phyloP scores from a whole-genome alignment of 2,329 filamentous ascomycete species.

The Aspergillus piperis region DNA sequence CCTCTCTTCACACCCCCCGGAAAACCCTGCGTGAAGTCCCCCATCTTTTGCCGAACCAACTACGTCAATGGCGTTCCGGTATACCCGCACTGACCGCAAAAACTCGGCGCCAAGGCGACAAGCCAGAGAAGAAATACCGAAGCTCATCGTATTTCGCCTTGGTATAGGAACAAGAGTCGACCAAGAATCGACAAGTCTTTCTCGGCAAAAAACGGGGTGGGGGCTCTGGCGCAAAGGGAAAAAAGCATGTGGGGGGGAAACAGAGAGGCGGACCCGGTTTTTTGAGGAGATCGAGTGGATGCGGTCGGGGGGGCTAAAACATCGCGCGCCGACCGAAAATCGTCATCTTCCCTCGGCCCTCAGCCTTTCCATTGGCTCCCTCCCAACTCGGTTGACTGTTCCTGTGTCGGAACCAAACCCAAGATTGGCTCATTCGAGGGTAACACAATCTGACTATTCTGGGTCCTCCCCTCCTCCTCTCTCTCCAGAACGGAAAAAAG shows the following conservation, averaged over 20 bases:
- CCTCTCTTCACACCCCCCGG: too few relatives aligned
- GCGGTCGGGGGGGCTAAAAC: constrained; percentile 2
- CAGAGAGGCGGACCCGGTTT: not conserved
- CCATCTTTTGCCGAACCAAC: not conserved
- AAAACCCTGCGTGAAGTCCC: not conserved
- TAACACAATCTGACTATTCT: constrained; percentile 5
- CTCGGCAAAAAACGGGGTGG: constrained; percentile 8
- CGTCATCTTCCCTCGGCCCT: constrained; percentile 8
- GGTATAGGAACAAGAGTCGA: not conserved
- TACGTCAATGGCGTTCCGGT: constrained; percentile 6
- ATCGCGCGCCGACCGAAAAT: constrained; percentile 11
- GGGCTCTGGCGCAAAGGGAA: not conserved
- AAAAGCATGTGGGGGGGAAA: not conserved
- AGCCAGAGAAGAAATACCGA: not conserved
- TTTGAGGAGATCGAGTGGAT: constrained; percentile 10
- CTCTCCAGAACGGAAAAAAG: too few relatives aligned
- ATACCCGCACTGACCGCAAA: not conserved
- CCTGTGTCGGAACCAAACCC: not conserved
- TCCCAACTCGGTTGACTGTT: not conserved
- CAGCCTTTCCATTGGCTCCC: not conserved
- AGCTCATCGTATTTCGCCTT: not conserved
- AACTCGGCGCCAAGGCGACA: not conserved
- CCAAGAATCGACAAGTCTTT: constrained; percentile 2
- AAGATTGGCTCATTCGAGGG: not conserved
- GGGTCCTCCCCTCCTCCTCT: not conserved